phyloP scores from a whole-genome alignment of 148 eudicot genomes.

The Limonium bicolor region DNA sequence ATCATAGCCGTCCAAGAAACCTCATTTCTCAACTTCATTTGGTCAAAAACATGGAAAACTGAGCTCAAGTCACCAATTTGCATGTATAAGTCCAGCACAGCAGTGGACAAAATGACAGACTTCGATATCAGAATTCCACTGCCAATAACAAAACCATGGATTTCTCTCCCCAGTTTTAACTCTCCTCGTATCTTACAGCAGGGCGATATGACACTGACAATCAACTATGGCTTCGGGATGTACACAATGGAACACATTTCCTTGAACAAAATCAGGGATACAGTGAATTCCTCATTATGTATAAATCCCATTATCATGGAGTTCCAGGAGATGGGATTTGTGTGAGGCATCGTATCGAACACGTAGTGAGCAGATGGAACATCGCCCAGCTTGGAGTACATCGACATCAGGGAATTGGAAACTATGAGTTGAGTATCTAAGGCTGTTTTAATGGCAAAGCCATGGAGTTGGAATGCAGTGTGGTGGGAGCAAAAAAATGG shows the following conservation, averaged over 20 bases:
- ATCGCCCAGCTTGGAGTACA: slow-evolving; percentile 23
- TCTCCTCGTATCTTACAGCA: slow-evolving; percentile 10
- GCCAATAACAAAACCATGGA: slow-evolving; percentile 27
- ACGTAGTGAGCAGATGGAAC: slow-evolving; percentile 14
- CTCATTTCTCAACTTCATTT: slow-evolving; percentile 28
- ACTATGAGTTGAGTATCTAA: slow-evolving; percentile 14
- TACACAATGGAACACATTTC: slow-evolving; percentile 22
- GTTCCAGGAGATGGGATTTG: slow-evolving; percentile 34
- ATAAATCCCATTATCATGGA: slow-evolving; percentile 27
- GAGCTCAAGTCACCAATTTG: slow-evolving; percentile 9
- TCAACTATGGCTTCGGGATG: slow-evolving; percentile 28
- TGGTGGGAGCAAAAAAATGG: slow-evolving; percentile 13
- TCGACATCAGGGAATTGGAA: slow-evolving; percentile 30
- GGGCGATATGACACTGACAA: slow-evolving; percentile 20
- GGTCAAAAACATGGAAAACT: slow-evolving; percentile 24
- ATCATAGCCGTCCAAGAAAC: slow-evolving; percentile 53
- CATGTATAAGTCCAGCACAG: slow-evolving; percentile 30
- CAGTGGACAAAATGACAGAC: slow-evolving; percentile 23
- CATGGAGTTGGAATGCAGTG: slow-evolving; percentile 25
- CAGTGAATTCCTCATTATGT: slow-evolving; percentile 19
- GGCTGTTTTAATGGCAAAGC: slow-evolving; percentile 19
- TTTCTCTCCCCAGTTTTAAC: slow-evolving; percentile 16
- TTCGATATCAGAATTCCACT: slow-evolving; percentile 14
- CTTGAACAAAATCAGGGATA: slow-evolving; percentile 21
- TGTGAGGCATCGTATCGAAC: slow-evolving; percentile 30